Evolutionary conservation across 805 yeast species (phyloP).

Genomic region (Jamesozyma hellenica): DNA sequence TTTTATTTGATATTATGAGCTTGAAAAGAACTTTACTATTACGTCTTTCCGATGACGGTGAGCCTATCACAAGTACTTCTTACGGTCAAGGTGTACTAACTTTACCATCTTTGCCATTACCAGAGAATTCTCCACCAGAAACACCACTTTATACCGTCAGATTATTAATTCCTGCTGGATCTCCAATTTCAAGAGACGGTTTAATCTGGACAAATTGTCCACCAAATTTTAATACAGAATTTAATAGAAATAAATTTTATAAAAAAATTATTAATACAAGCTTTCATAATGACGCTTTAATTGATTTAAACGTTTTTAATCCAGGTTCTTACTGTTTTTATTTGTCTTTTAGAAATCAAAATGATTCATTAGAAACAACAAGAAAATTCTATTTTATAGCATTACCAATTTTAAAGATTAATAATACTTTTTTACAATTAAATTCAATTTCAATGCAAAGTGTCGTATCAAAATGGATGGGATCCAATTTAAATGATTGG

Average conservation of each 20-base stretch:
- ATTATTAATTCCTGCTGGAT: constrained; percentile 64
- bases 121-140: constrained; percentile 29
- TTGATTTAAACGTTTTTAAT: constrained; percentile 49
- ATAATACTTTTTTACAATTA: constrained; percentile 50
- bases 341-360: constrained; percentile 41
- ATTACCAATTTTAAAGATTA: constrained; percentile 60
- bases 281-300: constrained; percentile 51
- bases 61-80: constrained; percentile 25
- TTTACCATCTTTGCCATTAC: constrained; percentile 32
- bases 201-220: constrained; percentile 69
- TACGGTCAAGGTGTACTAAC: constrained; percentile 32
- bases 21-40: constrained; percentile 28
- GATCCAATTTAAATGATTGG: constrained; percentile 68
- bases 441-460: constrained; percentile 76
- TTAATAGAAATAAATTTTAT: constrained; percentile 48
- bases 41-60: constrained; percentile 30
- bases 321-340: constrained; percentile 81
- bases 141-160: constrained; percentile 42
- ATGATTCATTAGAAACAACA: constrained; percentile 38
- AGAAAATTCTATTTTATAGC: constrained; percentile 64
- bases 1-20: constrained; percentile 1
- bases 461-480: constrained; percentile 87
- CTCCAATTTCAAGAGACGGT: constrained; percentile 63
- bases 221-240: constrained; percentile 31
- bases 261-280: constrained; percentile 42